A percentile compares a stretch with the other conserved stretches of the same genome.
These are phyloP conservation scores for Saccharomyces uvarum DNA, from an alignment of 1,139 yeast species.

Conservation along the genomic window DNA sequence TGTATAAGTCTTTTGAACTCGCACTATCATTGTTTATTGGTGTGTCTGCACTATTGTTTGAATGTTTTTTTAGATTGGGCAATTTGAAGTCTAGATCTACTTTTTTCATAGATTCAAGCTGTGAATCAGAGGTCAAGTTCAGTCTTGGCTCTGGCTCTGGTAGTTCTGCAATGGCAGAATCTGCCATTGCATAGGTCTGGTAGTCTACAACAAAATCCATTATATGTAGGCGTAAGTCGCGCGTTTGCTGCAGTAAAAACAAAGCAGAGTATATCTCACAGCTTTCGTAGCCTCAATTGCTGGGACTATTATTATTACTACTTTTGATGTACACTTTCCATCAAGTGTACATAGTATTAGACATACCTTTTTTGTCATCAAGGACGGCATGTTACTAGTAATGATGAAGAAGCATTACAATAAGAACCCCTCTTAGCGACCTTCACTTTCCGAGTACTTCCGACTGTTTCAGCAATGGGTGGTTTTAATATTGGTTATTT, in stretches of 20 bases:
- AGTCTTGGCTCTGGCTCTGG: slow-evolving; percentile 24
- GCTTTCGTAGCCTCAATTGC: not conserved
- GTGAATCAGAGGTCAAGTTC: slow-evolving; percentile 8
- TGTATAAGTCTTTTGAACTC: slow-evolving; percentile 1
- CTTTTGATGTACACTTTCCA: not conserved
- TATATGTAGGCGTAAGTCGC: not conserved
- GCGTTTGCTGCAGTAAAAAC: not conserved
- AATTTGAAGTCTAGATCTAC: not conserved
- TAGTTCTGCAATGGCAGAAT: slow-evolving; percentile 4
- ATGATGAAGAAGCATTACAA: not conserved
- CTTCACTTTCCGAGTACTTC: no score
- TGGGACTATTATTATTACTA: not conserved
- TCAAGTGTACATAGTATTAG: not conserved
- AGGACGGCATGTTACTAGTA: not conserved
- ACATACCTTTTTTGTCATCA: not conserved
- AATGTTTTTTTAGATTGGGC: not conserved
- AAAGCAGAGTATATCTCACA: not conserved
- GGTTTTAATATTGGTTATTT: no score
- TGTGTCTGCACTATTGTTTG: not conserved
- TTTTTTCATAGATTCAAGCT: slow-evolving; percentile 12
- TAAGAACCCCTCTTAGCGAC: no score
- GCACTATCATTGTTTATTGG: not conserved
- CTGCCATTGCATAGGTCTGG: slow-evolving; percentile 2
- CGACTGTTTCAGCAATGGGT: no score
- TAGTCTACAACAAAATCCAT: not conserved